Conservation (phyloP, 305 asterid species). For the Fraxinus sp. region DNA sequence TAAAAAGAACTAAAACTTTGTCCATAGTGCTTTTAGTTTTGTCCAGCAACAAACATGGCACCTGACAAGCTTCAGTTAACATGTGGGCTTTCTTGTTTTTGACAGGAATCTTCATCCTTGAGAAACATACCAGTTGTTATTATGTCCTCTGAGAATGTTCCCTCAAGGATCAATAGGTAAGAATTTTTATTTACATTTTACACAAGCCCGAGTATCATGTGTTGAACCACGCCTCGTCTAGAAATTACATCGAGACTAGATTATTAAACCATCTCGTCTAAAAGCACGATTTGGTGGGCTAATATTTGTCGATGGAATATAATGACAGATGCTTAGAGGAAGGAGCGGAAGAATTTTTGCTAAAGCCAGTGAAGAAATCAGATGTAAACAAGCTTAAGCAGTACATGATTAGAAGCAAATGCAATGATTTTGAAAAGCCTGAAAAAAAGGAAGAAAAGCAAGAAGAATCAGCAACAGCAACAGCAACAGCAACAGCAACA, state of each 20-base stretch:
- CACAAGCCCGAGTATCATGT: background rate
- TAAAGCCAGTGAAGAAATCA: conserved; percentile 80
- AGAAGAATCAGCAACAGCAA: conserved; percentile 13
- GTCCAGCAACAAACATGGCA: background rate
- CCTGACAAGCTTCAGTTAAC: background rate
- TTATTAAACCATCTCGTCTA: background rate
- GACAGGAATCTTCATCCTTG: conserved; percentile 77
- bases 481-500: background rate
- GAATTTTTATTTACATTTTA: background rate
- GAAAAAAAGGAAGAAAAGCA: conserved; percentile 19
- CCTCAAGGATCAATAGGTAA: conserved; percentile 86
- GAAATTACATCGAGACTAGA: background rate
- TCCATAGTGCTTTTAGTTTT: background rate
- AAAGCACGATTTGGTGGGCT: background rate
- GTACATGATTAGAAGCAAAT: conserved; percentile 66
- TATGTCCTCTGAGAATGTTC: conserved; percentile 95
- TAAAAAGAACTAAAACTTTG: background rate
- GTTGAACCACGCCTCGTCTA: background rate
- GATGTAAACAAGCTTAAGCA: conserved; percentile 80
- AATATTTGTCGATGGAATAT: background rate
- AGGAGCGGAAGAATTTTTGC: conserved; percentile 89
- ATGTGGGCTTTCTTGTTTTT: conserved; percentile 17
- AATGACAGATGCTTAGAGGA: conserved; percentile 73
- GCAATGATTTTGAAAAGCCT: conserved; percentile 30
- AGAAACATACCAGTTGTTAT: conserved; percentile 86